Evolutionary conservation across 106 monocot species (phyloP).

Genomic region (Cymbidium sinense): DNA sequence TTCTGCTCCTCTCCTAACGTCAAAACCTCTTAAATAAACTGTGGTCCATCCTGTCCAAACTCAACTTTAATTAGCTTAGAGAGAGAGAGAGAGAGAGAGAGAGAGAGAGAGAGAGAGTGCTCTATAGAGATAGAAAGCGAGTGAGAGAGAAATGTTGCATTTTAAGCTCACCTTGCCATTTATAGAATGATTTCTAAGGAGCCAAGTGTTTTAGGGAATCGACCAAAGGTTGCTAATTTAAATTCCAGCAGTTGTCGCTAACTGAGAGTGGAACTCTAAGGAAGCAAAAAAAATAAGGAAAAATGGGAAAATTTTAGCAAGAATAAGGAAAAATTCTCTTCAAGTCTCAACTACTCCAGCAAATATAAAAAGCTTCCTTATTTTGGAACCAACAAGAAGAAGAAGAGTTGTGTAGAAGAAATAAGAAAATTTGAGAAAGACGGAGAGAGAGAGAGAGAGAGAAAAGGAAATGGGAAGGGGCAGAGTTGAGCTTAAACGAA

Average conservation of each 20-base stretch:
- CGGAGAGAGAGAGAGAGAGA: neutral
- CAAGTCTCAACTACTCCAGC: slow-evolving; percentile 3
- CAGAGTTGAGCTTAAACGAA: slow-evolving; percentile 2
- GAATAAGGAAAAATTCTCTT: slow-evolving; percentile 7
- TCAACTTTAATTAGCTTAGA: neutral
- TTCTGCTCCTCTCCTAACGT: no score
- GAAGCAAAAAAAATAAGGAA: neutral
- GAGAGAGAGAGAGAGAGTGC: neutral
- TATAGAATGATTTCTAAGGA: neutral
- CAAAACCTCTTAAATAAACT: no score
- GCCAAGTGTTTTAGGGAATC: neutral
- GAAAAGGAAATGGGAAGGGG: slow-evolving; percentile 5
- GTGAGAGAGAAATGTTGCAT: neutral
- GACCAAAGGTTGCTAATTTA: neutral
- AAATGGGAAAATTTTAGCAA: neutral
- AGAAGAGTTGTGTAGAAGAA: neutral
- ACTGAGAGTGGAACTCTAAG: neutral
- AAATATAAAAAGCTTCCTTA: neutral
- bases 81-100: neutral
- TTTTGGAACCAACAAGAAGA: slow-evolving; percentile 3
- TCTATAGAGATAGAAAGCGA: neutral
- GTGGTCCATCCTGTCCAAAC: no score
- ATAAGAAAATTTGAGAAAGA: neutral
- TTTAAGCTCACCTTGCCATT: neutral
- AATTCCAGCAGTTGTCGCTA: neutral